phyloP scores from a whole-genome alignment of 169 alveolate genomes.

The Plasmodium malariae region DNA sequence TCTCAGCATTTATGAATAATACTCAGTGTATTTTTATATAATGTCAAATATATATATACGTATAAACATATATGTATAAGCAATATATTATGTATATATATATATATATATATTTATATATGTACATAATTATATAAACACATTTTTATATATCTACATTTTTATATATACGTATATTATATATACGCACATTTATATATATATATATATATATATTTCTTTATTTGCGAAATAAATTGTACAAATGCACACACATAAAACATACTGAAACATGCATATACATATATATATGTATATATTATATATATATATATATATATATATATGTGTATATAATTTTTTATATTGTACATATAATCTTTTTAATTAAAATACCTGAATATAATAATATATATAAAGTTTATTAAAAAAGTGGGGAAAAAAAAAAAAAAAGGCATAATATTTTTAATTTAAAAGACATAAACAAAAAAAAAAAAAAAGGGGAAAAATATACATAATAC shows the following conservation, averaged over 20 bases:
- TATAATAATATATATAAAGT: constrained; percentile 10
- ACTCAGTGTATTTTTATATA: too few species aligned
- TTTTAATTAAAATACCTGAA: not conserved
- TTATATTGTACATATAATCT: not conserved
- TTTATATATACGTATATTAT: too few species aligned
- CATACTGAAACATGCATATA: not conserved
- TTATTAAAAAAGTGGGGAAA: not conserved
- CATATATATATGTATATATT: not conserved
- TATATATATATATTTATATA: too few species aligned
- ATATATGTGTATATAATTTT: not conserved
- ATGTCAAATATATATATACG: too few species aligned
- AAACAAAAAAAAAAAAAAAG: not conserved
- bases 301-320: not conserved
- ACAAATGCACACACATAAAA: not conserved
- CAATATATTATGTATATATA: too few species aligned
- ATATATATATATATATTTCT: not conserved
- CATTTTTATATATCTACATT: too few species aligned
- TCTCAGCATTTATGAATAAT: not conserved
- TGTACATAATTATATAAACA: too few species aligned
- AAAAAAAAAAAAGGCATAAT: not conserved
- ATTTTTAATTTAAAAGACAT: not conserved
- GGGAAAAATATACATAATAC: not conserved
- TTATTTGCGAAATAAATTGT: not conserved
- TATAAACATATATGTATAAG: too few species aligned
- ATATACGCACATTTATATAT: too few species aligned